Conservation (phyloP, 1,284 basidiomycete genomes). For the Boletus smithii region DNA sequence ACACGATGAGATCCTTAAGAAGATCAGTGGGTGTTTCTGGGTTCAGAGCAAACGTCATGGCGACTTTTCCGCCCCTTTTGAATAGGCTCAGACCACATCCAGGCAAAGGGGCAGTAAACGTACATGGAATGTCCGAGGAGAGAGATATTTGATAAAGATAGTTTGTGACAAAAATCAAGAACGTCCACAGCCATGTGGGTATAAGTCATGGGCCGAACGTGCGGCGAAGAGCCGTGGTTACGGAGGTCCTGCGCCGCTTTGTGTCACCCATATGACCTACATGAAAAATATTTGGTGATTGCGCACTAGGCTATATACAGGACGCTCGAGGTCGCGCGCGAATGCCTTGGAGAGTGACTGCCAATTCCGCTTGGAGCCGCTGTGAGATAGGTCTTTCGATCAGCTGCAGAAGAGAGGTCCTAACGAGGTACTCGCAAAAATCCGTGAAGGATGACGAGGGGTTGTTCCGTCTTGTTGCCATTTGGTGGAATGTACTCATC, state of each 20-base stretch:
- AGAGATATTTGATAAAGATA: constrained; percentile 56
- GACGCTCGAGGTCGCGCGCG: constrained; percentile 50
- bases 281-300: neutral
- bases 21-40: constrained; percentile 44
- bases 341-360: constrained; percentile 67
- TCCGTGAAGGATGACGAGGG: constrained; percentile 66
- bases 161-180: constrained; percentile 52
- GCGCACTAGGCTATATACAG: constrained; percentile 72
- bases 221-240: constrained; percentile 81
- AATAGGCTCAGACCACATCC: constrained; percentile 4
- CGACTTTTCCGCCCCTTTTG: constrained; percentile 82
- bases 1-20: constrained; percentile 69
- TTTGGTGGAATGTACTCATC: constrained; percentile 41
- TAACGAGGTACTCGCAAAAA: constrained; percentile 48
- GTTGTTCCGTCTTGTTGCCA: constrained; percentile 40
- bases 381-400: constrained; percentile 26
- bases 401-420: neutral
- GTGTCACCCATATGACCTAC: neutral
- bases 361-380: constrained; percentile 83
- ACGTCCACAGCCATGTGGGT: constrained; percentile 71
- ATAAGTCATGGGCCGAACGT: constrained; percentile 68
- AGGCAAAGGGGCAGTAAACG: constrained; percentile 21
- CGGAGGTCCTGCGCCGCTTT: constrained; percentile 63
- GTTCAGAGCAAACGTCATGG: constrained; percentile 73
- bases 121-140: constrained; percentile 86